These are phyloP conservation scores for Fusarium bactridioides DNA, from an alignment of 2,329 filamentous ascomycete species.

Conservation along the genomic window DNA sequence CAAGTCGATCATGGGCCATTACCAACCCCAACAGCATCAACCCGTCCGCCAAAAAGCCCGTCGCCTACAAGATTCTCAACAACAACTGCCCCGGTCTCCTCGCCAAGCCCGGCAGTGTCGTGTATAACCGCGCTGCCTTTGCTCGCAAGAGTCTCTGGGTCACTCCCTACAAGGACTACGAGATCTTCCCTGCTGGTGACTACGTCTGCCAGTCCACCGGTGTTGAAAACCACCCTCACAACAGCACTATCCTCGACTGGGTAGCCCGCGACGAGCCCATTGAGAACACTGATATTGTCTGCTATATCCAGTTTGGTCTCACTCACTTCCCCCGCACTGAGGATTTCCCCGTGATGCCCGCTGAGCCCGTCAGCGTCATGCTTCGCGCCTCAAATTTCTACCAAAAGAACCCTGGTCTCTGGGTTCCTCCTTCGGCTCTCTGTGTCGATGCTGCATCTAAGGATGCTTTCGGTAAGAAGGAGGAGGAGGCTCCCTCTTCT, in stretches of 20 bases:
- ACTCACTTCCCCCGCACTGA: constrained; percentile 91
- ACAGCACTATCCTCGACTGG: constrained; percentile 77
- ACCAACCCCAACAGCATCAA: constrained; percentile 83
- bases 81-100: constrained; percentile 80
- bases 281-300: constrained; percentile 84
- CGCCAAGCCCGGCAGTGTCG: constrained; percentile 83
- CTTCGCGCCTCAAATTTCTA: constrained; percentile 87
- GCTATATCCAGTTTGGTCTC: constrained; percentile 94
- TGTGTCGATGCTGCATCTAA: constrained; percentile 35
- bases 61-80: constrained; percentile 89
- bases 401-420: constrained; percentile 77
- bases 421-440: constrained; percentile 70
- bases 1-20: constrained; percentile 89
- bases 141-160: constrained; percentile 59
- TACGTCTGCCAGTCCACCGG: constrained; percentile 90
- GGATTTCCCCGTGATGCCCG: constrained; percentile 93
- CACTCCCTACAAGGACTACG: constrained; percentile 73
- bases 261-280: constrained; percentile 76
- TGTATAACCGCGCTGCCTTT: constrained; percentile 90
- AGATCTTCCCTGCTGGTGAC: constrained; percentile 84
- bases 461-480: constrained; percentile 33
- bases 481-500: constrained; percentile 24
- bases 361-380: constrained; percentile 82
- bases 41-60: constrained; percentile 83
- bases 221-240: constrained; percentile 64